Percentiles rank a stretch among this genome's conserved stretches.
Evolutionary conservation across 148 eudicot genomes (phyloP).

Genomic region (Limonium bicolor): DNA sequence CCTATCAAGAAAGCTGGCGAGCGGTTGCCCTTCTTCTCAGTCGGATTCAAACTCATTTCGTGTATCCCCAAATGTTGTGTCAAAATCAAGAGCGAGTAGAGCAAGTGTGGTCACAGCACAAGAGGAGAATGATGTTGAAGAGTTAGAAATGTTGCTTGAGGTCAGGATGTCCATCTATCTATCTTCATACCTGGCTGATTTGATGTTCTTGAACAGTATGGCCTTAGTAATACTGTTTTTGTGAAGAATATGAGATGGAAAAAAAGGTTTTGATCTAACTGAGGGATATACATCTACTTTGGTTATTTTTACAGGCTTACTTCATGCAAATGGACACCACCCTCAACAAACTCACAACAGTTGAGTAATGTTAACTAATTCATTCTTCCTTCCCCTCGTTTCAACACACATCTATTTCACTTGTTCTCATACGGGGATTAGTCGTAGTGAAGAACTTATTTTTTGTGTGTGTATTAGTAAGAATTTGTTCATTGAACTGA

Average conservation of each 20-base stretch:
- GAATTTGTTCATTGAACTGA: neutral
- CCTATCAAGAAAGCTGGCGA: conserved; percentile 40
- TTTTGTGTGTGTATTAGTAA: neutral
- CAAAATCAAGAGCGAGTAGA: conserved; percentile 52
- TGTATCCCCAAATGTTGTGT: conserved; percentile 31
- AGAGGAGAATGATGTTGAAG: conserved; percentile 54
- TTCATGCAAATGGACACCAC: conserved; percentile 79
- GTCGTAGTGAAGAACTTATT: no score
- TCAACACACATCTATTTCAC: no score
- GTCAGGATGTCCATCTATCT: conserved; percentile 10
- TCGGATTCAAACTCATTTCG: conserved; percentile 35
- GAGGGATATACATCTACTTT: no score
- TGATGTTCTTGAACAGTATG: no score
- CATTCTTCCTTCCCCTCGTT: neutral
- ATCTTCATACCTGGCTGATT: no score
- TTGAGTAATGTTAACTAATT: conserved; percentile 11
- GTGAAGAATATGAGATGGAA: no score
- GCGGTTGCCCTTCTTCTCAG: conserved; percentile 28
- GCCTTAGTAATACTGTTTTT: no score
- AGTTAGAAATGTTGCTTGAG: conserved; percentile 90
- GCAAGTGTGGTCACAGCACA: conserved; percentile 28
- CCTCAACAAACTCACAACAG: conserved; percentile 63
- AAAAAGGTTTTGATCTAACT: no score
- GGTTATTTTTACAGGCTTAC: conserved; percentile 47
- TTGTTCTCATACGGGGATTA: no score